phyloP scores from a whole-genome alignment of 202 grass and related monocot species.

The Setaria viridis region DNA sequence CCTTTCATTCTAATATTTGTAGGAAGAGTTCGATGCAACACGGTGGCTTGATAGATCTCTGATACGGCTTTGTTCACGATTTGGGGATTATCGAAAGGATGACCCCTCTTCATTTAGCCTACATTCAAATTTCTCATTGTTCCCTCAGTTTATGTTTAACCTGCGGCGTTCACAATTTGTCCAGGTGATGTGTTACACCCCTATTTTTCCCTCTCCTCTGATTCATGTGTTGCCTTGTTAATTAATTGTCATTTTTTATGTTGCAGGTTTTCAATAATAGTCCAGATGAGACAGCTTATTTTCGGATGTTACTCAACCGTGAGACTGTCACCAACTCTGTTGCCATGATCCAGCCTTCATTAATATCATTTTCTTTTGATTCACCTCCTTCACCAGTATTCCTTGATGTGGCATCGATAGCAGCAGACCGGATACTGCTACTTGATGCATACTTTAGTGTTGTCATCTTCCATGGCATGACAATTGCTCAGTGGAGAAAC shows the following conservation, averaged over 20 bases:
- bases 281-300: slow-evolving; percentile 98
- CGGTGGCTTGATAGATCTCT: slow-evolving; percentile 98
- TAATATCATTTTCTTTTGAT: slow-evolving; percentile 94
- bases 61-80: slow-evolving; percentile 91
- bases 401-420: slow-evolving; percentile 95
- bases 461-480: slow-evolving; percentile 98
- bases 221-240: not conserved
- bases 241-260: slow-evolving; percentile 40
- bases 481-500: slow-evolving; percentile 98
- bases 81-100: slow-evolving; percentile 97
- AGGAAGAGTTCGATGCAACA: slow-evolving; percentile 98
- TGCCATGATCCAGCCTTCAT: slow-evolving; percentile 97
- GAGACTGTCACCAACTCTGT: slow-evolving; percentile 94
- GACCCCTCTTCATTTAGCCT: slow-evolving; percentile 91
- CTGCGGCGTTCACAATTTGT: slow-evolving; percentile 95
- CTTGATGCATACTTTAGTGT: slow-evolving; percentile 99
- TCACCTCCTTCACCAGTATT: slow-evolving; percentile 84
- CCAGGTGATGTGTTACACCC: slow-evolving; percentile 64
- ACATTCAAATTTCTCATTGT: slow-evolving; percentile 93
- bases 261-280: slow-evolving; percentile 98
- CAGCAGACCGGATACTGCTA: slow-evolving; percentile 84
- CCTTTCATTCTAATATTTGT: slow-evolving; percentile 27
- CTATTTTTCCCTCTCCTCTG: not conserved
- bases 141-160: slow-evolving; percentile 99
- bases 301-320: slow-evolving; percentile 93